Conservation (phyloP, 2,329 filamentous ascomycete genomes). For the Venturia asperata region DNA sequence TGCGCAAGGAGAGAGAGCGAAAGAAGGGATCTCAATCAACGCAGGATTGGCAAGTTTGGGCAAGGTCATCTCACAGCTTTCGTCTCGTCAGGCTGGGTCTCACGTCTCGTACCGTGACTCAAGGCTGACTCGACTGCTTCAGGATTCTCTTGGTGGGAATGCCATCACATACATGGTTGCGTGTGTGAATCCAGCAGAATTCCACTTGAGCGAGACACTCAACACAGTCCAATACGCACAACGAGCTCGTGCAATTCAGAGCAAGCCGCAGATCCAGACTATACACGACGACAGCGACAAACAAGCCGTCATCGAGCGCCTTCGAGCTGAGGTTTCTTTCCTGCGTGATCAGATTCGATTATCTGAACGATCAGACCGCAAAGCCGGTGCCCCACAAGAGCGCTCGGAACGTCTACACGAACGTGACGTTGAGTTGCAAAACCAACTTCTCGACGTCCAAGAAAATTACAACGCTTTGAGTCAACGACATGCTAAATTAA, state of each 20-base stretch:
- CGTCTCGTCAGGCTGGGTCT: constrained; percentile 75
- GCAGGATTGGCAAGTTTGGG: constrained; percentile 88
- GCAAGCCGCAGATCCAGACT: constrained; percentile 93
- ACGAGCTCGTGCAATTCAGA: constrained; percentile 90
- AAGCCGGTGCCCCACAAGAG: constrained; percentile 54
- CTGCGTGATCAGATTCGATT: constrained; percentile 87
- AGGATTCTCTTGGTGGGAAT: constrained; percentile 94
- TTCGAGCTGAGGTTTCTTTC: constrained; percentile 90
- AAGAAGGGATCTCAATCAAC: constrained; percentile 97
- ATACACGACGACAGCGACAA: constrained; percentile 84
- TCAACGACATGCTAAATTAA: constrained; percentile 88
- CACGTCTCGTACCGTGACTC: constrained; percentile 98
- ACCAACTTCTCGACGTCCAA: constrained; percentile 84
- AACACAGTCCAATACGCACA: constrained; percentile 97
- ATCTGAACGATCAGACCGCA: constrained; percentile 60
- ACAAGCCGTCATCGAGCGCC: constrained; percentile 82
- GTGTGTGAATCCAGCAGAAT: constrained; percentile 93
- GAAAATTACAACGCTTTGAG: constrained; percentile 92
- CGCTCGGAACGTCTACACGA: constrained; percentile 72
- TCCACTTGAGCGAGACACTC: constrained; percentile 92
- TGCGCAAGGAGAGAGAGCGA: constrained; percentile 87
- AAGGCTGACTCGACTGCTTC: constrained; percentile 86
- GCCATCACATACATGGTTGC: constrained; percentile 99
- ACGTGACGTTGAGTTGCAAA: constrained; percentile 83
- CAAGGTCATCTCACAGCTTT: constrained; percentile 97